Evolutionary conservation across 1,284 basidiomycete species (phyloP), one percentile per base, ranked within the genome.

Genomic region (Uromyces viciae-fabae): DNA sequence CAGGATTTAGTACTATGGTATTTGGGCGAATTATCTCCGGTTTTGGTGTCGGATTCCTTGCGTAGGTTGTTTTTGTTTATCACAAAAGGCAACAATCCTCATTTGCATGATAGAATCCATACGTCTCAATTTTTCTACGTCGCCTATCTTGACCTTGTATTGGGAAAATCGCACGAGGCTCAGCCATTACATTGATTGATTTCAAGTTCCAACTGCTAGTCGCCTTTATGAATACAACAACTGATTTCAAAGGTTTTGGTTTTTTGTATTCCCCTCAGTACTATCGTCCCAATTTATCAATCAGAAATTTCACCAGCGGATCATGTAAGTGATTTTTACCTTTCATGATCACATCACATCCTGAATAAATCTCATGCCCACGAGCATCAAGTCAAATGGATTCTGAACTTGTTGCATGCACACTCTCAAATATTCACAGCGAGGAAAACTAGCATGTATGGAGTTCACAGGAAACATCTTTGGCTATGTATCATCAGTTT

Each of bases 221-320:
- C n/a, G n/a, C 7, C 19, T 31, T 2, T 28, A 78, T n/a, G n/a
- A 54, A 28, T 15, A n/a, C 56, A 28, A 74, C 8, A n/a, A 43
- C 25, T 72, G 8, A 49, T n/a, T 15, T 40, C 2, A 9, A 71
- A 66, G 56, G 40, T 15, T 25, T 19, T 56, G n/a, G 11, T 78
- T n/a, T n/a, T n/a, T n/a, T n/a, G n/a, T n/a, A n/a, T n/a, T n/a
- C n/a, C 28, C 33, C 69, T 69, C 84, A 94, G 94, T 75, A 98
- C 95, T 82, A 94, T 98, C 82, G 96, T 98, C 31, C 96, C 96
- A 7, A 97, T 98, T 82, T 99, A 98, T 86, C 96, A 98, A 87
- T 93, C 92, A 83, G 96, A 98, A 88, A 94, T 98, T 73, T 96
- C 94, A 1, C 95, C 95, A 19, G 93, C 96, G 2, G 90, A 94